These are phyloP conservation scores for Ascochyta koolunga DNA, from an alignment of 2,329 filamentous ascomycete species.

Conservation along the genomic window DNA sequence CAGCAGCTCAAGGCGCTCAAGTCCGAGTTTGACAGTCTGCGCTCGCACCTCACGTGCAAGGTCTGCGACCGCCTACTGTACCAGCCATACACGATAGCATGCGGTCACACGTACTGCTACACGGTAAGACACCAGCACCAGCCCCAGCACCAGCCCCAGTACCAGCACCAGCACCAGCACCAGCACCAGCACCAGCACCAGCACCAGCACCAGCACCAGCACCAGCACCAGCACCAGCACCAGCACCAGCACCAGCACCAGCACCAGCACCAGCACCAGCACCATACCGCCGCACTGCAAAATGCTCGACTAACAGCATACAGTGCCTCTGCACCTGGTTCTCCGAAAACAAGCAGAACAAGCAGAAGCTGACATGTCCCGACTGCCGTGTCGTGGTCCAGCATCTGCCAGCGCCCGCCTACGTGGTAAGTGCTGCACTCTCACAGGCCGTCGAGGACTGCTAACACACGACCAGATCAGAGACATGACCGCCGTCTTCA, in stretches of 20 bases:
- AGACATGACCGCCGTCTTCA: conserved; percentile 68
- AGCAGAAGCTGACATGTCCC: conserved; percentile 64
- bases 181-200: too few species aligned
- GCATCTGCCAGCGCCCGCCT: conserved; percentile 67
- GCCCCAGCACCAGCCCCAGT: too few species aligned
- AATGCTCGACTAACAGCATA: conserved; percentile 28
- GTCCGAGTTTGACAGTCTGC: conserved; percentile 65
- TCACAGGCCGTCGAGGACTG: background rate
- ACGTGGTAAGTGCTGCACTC: conserved; percentile 57
- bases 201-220: too few species aligned
- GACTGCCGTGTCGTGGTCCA: conserved; percentile 68
- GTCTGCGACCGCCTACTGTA: conserved; percentile 72
- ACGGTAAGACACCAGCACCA: conserved; percentile 53
- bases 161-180: too few species aligned
- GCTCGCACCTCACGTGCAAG: conserved; percentile 67
- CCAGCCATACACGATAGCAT: conserved; percentile 71
- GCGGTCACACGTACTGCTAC: conserved; percentile 76
- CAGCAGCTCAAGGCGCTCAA: conserved; percentile 49
- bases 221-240: too few species aligned
- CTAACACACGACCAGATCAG: conserved; percentile 57
- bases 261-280: background rate
- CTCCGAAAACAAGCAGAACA: conserved; percentile 57
- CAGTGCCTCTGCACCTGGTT: conserved; percentile 66
- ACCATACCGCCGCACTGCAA: conserved; percentile 13
- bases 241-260: too few species aligned